Base-by-base conservation (phyloP, 495 filamentous ascomycete species). In the Neurospora sp. region DNA sequence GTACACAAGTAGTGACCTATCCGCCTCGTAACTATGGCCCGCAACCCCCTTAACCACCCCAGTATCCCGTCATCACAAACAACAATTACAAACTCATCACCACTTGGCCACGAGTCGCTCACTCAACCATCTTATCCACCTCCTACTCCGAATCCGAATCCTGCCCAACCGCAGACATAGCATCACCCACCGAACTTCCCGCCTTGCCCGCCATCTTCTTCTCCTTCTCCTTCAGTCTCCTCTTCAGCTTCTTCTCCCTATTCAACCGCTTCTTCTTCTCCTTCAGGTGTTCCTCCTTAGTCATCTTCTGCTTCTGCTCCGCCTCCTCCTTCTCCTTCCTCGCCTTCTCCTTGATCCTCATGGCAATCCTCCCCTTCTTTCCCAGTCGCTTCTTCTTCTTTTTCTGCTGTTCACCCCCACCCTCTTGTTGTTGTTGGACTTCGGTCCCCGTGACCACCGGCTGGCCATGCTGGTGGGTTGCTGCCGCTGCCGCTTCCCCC, bases 191-290 rank as follows among this genome's bases (percentile, higher is more conserved):
- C 14, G 53, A 66, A 4, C 69, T 44, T 38, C 72, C 12, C n/a
- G 48, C 75, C 16, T 74, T 76, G 16, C 73, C 80, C 22, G 77
- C 79, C 73, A 78, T 74, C 73, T 85, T 87, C 78, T 85, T 84
- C 76, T 83, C 84, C 73, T 80, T 83, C 76, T 83, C 82, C 77
- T 86, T 86, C 77, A 82, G 77, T 75, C 82, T 81, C 74, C 84
- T 81, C 80, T 85, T 87, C 18, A 87, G 73, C 77, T 88, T 87
- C 78, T 83, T 86, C 78, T 84, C 82, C 72, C 84, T 76, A 73
- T 88, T 88, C 69, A 86, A 74, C 68, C 85, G 75, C 78, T 85
- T 85, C 80, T 86, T 85, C 82, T 88, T 88, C 72, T 86, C 86
- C 74, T 82, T 82, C 35, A 87, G 66, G 53, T 83, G 81, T 74